Conservation (phyloP, 768 basidiomycete species). For the Boletellus emodensis region DNA sequence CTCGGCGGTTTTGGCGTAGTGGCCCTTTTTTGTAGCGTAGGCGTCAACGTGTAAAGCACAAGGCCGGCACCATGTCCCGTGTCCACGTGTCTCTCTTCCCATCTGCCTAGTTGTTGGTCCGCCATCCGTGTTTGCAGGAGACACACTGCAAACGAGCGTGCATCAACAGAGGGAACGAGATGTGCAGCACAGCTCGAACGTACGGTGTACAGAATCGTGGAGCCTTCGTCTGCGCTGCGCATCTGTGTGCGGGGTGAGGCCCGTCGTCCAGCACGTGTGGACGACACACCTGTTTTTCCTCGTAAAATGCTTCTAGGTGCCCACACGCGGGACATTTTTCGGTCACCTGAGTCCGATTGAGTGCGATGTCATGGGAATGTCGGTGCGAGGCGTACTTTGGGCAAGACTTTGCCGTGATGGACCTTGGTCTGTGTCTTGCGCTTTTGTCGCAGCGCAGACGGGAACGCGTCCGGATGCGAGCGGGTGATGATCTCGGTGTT, state of each 20-base stretch:
- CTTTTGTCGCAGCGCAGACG: constrained; percentile 81
- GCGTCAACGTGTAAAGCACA: constrained; percentile 29
- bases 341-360: constrained; percentile 52
- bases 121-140: constrained; percentile 76
- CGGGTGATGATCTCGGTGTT: constrained; percentile 85
- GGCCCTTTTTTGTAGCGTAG: constrained; percentile 58
- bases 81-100: background rate
- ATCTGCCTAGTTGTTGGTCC: constrained; percentile 62
- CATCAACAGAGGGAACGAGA: background rate
- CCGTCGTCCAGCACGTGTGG: background rate
- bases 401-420: constrained; percentile 66
- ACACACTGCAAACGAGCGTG: constrained; percentile 54
- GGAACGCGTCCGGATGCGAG: constrained; percentile 93
- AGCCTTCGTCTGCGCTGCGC: constrained; percentile 91
- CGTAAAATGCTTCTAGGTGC: constrained; percentile 79
- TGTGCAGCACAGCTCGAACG: constrained; percentile 28
- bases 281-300: constrained; percentile 73
- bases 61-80: constrained; percentile 1
- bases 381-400: constrained; percentile 45
- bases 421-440: constrained; percentile 84
- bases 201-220: constrained; percentile 92
- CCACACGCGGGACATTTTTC: constrained; percentile 90
- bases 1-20: constrained; percentile 89
- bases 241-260: constrained; percentile 40
- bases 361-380: background rate